Conservation (phyloP, 352 stramenopile genomes). For the Halophytophthora polymorphica region DNA sequence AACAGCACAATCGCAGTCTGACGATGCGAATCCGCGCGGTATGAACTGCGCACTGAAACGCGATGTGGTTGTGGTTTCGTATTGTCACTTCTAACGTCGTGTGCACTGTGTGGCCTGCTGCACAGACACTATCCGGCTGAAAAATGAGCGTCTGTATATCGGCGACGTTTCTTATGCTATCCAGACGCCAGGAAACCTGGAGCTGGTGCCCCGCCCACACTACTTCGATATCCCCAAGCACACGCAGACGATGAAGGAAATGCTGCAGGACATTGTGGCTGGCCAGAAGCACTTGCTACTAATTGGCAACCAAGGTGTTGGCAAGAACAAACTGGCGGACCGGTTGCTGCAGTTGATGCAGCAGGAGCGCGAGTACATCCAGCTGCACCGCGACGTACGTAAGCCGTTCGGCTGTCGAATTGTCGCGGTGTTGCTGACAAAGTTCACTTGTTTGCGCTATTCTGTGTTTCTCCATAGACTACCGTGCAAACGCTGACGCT, state of each 20-base stretch:
- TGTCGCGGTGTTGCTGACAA: neutral
- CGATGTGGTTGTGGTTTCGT: too few species aligned
- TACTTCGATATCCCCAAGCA: slow-evolving; percentile 92
- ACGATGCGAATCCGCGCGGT: slow-evolving; percentile 2
- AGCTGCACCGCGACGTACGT: slow-evolving; percentile 94
- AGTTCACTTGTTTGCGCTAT: slow-evolving; percentile 2
- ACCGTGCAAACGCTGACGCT: slow-evolving; percentile 93
- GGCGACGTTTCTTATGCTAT: slow-evolving; percentile 63
- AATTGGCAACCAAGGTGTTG: slow-evolving; percentile 94
- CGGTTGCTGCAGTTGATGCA: slow-evolving; percentile 86
- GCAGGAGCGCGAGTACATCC: slow-evolving; percentile 95
- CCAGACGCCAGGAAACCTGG: slow-evolving; percentile 41
- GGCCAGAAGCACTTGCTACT: slow-evolving; percentile 91
- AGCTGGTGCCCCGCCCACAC: slow-evolving; percentile 85
- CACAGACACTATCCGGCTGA: slow-evolving; percentile 40
- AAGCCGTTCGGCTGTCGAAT: neutral
- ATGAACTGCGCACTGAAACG: neutral
- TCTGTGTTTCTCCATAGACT: slow-evolving; percentile 44
- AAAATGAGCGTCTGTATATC: slow-evolving; percentile 46
- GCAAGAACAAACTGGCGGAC: slow-evolving; percentile 96
- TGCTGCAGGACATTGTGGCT: slow-evolving; percentile 80
- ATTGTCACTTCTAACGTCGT: neutral
- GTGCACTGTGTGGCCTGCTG: neutral
- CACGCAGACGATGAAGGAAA: slow-evolving; percentile 80
- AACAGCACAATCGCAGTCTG: neutral